These are phyloP conservation scores for Bolboschoenoplectus hybrid DNA, from an alignment of 202 grass and related monocot species.

Conservation along the genomic window DNA sequence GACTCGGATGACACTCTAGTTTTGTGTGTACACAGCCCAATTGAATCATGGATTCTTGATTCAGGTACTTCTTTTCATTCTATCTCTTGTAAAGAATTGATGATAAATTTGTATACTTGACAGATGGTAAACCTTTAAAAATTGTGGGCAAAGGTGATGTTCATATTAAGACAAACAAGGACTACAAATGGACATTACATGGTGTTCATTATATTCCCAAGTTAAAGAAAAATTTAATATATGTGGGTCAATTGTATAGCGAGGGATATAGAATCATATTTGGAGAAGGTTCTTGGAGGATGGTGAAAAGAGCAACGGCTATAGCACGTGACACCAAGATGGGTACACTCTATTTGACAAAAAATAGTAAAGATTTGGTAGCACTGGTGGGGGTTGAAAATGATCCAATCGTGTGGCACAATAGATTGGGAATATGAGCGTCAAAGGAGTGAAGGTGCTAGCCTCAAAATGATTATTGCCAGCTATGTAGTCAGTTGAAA, in stretches of 20 bases:
- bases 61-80: slow-evolving; percentile 4
- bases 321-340: background rate
- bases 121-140: background rate
- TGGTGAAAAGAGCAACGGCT: background rate
- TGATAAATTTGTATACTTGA: background rate
- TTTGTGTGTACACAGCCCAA: background rate
- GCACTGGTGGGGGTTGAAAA: background rate
- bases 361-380: background rate
- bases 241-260: background rate
- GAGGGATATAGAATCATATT: background rate
- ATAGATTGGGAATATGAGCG: background rate
- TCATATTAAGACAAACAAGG: slow-evolving; percentile 24
- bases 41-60: slow-evolving; percentile 15
- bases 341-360: background rate
- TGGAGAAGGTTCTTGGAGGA: background rate
- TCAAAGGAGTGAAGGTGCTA: background rate
- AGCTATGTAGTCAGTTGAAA: background rate
- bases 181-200: background rate
- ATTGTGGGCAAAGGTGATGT: background rate
- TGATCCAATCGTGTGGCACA: background rate
- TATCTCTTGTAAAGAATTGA: background rate
- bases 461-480: background rate
- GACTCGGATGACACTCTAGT: background rate
- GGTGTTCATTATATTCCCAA: background rate
- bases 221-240: slow-evolving; percentile 23